These are phyloP conservation scores for Claviceps purpurea DNA, from an alignment of 2,329 filamentous ascomycete species.

Conservation along the genomic window DNA sequence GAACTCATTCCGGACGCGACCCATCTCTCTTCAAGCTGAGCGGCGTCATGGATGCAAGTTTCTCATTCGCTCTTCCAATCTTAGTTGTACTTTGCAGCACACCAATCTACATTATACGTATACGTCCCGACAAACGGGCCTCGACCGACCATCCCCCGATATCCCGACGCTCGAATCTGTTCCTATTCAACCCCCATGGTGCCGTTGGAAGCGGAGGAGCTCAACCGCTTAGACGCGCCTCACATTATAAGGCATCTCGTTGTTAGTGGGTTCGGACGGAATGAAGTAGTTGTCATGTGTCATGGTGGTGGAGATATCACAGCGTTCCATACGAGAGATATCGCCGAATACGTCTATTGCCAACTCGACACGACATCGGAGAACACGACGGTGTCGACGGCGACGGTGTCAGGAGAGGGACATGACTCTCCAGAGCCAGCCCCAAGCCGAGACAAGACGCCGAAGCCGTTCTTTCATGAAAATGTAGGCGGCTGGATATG, in stretches of 20 bases:
- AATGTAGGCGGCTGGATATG: slow-evolving; percentile 72
- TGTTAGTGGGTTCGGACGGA: slow-evolving; percentile 52
- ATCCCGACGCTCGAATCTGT: slow-evolving; percentile 37
- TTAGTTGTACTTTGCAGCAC: slow-evolving; percentile 49
- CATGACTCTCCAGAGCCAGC: neutral
- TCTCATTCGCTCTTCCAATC: neutral
- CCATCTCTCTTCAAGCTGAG: too few relatives aligned
- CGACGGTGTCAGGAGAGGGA: slow-evolving; percentile 3
- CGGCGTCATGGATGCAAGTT: neutral
- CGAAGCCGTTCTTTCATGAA: slow-evolving; percentile 52
- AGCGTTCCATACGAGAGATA: slow-evolving; percentile 50
- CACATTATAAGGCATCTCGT: slow-evolving; percentile 59
- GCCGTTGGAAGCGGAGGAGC: slow-evolving; percentile 29
- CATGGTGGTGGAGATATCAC: slow-evolving; percentile 67
- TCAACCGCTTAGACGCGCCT: slow-evolving; percentile 34
- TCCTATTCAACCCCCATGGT: slow-evolving; percentile 28
- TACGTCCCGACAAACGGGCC: slow-evolving; percentile 35
- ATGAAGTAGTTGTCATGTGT: slow-evolving; percentile 54
- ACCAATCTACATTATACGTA: slow-evolving; percentile 42
- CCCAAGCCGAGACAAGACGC: slow-evolving; percentile 4
- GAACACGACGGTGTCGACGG: neutral
- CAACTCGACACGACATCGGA: slow-evolving; percentile 1
- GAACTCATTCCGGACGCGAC: too few relatives aligned
- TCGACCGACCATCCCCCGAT: slow-evolving; percentile 32
- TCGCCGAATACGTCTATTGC: slow-evolving; percentile 30